These are phyloP conservation scores for Colletotrichum chrysophilum DNA, from an alignment of 2,329 filamentous ascomycete species.

Conservation along the genomic window DNA sequence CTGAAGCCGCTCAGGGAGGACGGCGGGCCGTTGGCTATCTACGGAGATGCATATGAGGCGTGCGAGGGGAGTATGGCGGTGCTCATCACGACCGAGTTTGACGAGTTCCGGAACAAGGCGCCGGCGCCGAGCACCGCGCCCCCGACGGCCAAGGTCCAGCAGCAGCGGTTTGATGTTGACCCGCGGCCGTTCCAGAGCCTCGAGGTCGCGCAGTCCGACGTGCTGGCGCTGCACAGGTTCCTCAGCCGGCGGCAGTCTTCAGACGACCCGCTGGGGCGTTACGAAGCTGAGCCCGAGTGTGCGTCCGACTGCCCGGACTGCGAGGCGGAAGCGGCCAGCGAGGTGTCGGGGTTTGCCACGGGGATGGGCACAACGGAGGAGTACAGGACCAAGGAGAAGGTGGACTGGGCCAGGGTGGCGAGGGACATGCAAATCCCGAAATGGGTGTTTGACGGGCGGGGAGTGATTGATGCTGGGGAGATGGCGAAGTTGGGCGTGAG, in stretches of 20 bases:
- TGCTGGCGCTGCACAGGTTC: conserved; percentile 53
- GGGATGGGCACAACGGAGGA: conserved; percentile 48
- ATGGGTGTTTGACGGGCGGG: conserved; percentile 63
- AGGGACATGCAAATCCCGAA: conserved; percentile 56
- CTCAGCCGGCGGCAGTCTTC: conserved; percentile 31
- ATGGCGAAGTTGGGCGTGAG: conserved; percentile 56
- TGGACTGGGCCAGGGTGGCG: conserved; percentile 59
- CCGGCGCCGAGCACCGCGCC: conserved; percentile 18
- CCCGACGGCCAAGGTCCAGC: conserved; percentile 22
- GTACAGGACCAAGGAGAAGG: conserved; percentile 49
- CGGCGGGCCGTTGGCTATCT: conserved; percentile 50
- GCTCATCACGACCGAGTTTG: conserved; percentile 60
- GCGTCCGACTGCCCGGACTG: conserved; percentile 56
- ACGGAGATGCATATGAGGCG: conserved; percentile 52
- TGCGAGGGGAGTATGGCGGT: conserved; percentile 54
- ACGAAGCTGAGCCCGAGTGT: conserved; percentile 50
- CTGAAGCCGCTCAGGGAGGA: conserved; percentile 35
- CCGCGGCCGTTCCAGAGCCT: conserved; percentile 48
- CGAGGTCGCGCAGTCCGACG: conserved; percentile 46
- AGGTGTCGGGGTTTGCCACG: conserved; percentile 41
- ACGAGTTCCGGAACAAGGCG: conserved; percentile 53
- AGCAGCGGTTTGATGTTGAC: conserved; percentile 37
- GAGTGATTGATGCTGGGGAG: conserved; percentile 53
- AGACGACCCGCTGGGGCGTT: conserved; percentile 49
- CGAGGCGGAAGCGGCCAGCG: conserved; percentile 41